phyloP scores from a whole-genome alignment of 345 rosid genomes.

The Aegle marmelos region DNA sequence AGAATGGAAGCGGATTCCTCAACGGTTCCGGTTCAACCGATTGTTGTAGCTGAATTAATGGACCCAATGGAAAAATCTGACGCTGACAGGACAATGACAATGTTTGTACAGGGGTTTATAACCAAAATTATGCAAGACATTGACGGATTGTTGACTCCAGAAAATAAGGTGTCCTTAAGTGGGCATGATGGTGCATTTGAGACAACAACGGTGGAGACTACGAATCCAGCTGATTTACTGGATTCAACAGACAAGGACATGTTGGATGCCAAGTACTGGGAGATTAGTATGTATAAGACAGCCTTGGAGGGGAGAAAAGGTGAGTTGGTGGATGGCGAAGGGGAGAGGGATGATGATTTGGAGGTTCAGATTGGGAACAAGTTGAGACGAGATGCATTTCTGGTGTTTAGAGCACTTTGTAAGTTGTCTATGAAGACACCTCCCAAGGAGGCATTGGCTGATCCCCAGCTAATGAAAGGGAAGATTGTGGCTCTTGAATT shows the following conservation, averaged over 20 bases:
- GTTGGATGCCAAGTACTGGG: conserved; percentile 99
- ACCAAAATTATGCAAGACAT: conserved; percentile 58
- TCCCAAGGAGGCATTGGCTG: conserved; percentile 84
- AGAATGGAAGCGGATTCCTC: conserved; percentile 99
- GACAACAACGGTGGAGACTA: conserved; percentile 57
- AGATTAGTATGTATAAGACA: conserved; percentile 98
- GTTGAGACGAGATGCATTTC: conserved; percentile 95
- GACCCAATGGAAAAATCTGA: conserved; percentile 82
- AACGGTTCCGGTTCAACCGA: conserved; percentile 91
- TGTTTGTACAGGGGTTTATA: conserved; percentile 84
- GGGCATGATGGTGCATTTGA: conserved; percentile 66
- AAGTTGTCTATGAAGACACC: conserved; percentile 99
- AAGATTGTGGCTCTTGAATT: conserved; percentile 96
- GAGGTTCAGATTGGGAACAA: conserved; percentile 99
- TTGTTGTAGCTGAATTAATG: conserved; percentile 98
- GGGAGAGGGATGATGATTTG: conserved; percentile 85
- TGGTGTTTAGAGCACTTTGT: conserved; percentile 99
- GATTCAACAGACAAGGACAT: conserved; percentile 86
- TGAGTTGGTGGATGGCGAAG: conserved; percentile 87
- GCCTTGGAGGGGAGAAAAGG: conserved; percentile 99
- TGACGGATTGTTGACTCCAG: conserved; percentile 51
- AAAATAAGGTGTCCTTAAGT: conserved; percentile 43
- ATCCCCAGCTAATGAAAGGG: conserved; percentile 94
- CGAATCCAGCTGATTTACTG: conserved; percentile 60
- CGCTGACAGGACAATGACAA: conserved; percentile 66